Percentiles rank a stretch among this genome's conserved stretches.
phyloP scores from a whole-genome alignment of 139 green algal genomes.

The Desmodesmus armatus region DNA sequence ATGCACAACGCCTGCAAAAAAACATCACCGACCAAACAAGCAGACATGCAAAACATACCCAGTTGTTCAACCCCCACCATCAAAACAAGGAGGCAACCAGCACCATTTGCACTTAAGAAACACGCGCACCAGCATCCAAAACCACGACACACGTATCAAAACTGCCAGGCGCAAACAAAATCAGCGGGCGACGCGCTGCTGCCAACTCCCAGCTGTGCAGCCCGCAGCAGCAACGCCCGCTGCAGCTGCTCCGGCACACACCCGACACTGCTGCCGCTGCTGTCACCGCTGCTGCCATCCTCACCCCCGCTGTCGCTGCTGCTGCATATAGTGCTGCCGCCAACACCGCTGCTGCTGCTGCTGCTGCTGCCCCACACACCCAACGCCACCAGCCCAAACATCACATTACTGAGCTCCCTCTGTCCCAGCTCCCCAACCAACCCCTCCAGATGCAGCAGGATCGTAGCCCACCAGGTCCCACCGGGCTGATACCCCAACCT shows the following conservation, averaged over 20 bases:
- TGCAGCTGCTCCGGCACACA: not conserved
- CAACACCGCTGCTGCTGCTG: not conserved
- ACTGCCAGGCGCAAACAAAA: no score
- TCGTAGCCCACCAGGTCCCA: constrained; percentile 12
- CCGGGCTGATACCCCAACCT: constrained; percentile 26
- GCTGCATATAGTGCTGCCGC: not conserved
- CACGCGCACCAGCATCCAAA: no score
- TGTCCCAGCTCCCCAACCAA: not conserved
- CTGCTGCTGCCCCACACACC: not conserved
- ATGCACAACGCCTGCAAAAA: no score
- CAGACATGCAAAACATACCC: no score
- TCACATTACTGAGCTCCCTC: constrained; percentile 19
- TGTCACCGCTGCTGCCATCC: not conserved
- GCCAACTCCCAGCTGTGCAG: no score
- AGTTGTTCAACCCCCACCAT: no score
- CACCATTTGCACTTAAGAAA: no score
- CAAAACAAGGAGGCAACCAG: no score
- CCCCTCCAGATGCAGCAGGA: constrained; percentile 4
- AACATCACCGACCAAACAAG: no score
- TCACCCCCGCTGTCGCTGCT: not conserved
- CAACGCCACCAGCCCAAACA: constrained; percentile 16
- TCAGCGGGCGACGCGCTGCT: no score
- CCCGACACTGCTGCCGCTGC: not conserved
- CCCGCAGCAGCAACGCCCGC: no score
- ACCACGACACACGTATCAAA: no score